Percentiles rank a stretch among this genome's conserved stretches.
Evolutionary conservation across 768 basidiomycete genomes (phyloP).

Genomic region (Podaxis sp.): DNA sequence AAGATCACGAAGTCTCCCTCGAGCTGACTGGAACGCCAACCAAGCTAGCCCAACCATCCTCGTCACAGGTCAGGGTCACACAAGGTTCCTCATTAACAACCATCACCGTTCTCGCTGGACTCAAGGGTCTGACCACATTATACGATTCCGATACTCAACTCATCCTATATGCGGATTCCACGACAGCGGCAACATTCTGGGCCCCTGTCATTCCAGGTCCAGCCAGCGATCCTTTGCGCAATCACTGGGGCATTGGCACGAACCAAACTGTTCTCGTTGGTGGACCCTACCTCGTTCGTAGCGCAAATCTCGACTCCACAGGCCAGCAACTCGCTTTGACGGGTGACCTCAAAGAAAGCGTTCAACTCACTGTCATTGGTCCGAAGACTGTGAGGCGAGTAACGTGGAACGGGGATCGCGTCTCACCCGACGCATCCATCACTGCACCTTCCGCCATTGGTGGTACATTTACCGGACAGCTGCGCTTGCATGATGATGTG

Average conservation of each 20-base stretch:
- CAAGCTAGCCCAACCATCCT: slow-evolving; percentile 26
- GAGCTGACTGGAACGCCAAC: slow-evolving; percentile 47
- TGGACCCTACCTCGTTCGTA: slow-evolving; percentile 65
- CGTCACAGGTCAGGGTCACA: slow-evolving; percentile 31
- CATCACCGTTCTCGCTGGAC: slow-evolving; percentile 56
- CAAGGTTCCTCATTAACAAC: slow-evolving; percentile 33
- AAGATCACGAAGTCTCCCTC: slow-evolving; percentile 57
- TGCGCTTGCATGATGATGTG: slow-evolving; percentile 34
- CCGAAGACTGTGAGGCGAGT: slow-evolving; percentile 51
- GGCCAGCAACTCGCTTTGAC: slow-evolving; percentile 54
- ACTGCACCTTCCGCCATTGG: slow-evolving; percentile 37
- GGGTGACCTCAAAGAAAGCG: slow-evolving; percentile 68
- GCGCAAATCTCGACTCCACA: slow-evolving; percentile 39
- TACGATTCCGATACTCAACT: slow-evolving; percentile 70
- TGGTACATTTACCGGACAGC: slow-evolving; percentile 44
- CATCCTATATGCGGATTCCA: slow-evolving; percentile 65
- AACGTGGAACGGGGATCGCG: slow-evolving; percentile 71
- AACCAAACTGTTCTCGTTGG: slow-evolving; percentile 67
- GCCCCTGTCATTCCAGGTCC: slow-evolving; percentile 58
- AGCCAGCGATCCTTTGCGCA: slow-evolving; percentile 42
- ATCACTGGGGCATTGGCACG: slow-evolving; percentile 74
- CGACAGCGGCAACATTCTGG: slow-evolving; percentile 74
- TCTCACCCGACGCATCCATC: slow-evolving; percentile 32
- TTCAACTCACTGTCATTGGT: slow-evolving; percentile 61
- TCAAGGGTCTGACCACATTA: slow-evolving; percentile 57